Base-by-base conservation (phyloP, 441 rosid genomes). In the Breynia disticha region DNA sequence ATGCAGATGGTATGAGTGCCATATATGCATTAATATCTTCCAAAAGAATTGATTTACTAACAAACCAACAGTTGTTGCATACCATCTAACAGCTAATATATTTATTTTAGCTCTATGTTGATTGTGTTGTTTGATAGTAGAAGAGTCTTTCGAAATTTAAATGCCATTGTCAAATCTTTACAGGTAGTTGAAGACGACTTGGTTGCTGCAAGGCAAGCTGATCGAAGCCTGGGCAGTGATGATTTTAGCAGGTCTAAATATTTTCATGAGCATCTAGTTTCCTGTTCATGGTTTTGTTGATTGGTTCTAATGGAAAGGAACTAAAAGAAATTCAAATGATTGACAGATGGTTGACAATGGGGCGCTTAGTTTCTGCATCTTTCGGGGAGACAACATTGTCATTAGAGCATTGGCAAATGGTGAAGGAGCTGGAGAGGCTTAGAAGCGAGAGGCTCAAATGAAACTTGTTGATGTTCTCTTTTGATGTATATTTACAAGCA, bases 381-480 rank as follows among this genome's bases (percentile, higher is more conserved):
- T 84, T 69, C 10, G 96, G 96, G 5, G 90, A 86, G 64, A 82
- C 82, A 48, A 32, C 55, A 0, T 66, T 88, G 45, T 64, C 89
- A 1, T 46, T 76, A 59, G 91, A 84, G 67, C 94, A 88, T 52
- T 91, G 96, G 98, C 82, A 82, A 65, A 80, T 83, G 84, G 94
- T 75, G 8, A 79, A 82, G 69, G 98, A 91, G 61, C 61, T 91
- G 56, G 98, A 91, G 72, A 76, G 90, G 75, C 82, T 77, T 49
- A 80, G 96, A 56, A 78, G 42, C 60, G 98, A 80, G 72, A 77
- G 97, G 47, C 68, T 81, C 32, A 67, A 68, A 57, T 76, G 61
- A 72, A 56, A n/a, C n/a, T n/a, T n/a, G 35, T 28, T 28, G 8
- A 28, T 28, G 8, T 28, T 28, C 35, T 28, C 35, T 28, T 28